These are phyloP conservation scores for Scleroderma bovista DNA, from an alignment of 768 basidiomycete species.

Conservation along the genomic window DNA sequence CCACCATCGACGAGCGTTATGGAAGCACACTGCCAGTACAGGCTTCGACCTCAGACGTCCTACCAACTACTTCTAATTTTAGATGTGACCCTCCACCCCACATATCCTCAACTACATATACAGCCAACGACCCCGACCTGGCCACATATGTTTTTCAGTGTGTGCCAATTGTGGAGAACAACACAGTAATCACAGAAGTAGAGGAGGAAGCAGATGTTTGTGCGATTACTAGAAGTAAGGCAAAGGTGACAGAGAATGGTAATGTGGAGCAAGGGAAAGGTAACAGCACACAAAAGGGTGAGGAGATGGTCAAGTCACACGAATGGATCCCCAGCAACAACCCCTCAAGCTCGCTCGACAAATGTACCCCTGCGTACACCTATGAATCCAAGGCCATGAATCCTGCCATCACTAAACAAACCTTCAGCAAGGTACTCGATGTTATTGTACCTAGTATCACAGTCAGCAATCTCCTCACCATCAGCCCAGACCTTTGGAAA, in stretches of 20 bases:
- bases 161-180: background rate
- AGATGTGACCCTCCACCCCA: background rate
- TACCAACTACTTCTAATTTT: background rate
- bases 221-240: background rate
- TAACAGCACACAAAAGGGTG: background rate
- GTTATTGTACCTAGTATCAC: background rate
- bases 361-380: background rate
- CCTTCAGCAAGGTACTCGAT: background rate
- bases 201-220: background rate
- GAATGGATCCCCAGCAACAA: too few species aligned
- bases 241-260: too few species aligned
- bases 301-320: background rate
- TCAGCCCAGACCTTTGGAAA: background rate
- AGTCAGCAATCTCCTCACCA: background rate
- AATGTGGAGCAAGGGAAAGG: too few species aligned
- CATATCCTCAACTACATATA: background rate
- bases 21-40: background rate
- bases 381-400: background rate
- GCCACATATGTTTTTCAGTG: background rate
- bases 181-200: background rate
- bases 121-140: background rate
- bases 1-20: background rate
- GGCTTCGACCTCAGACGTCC: background rate
- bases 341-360: background rate
- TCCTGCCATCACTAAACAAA: background rate